Percentiles rank a stretch among this genome's conserved stretches.
These are phyloP conservation scores for Erodium moschatum DNA, from an alignment of 441 rosid genomes.

Conservation along the genomic window DNA sequence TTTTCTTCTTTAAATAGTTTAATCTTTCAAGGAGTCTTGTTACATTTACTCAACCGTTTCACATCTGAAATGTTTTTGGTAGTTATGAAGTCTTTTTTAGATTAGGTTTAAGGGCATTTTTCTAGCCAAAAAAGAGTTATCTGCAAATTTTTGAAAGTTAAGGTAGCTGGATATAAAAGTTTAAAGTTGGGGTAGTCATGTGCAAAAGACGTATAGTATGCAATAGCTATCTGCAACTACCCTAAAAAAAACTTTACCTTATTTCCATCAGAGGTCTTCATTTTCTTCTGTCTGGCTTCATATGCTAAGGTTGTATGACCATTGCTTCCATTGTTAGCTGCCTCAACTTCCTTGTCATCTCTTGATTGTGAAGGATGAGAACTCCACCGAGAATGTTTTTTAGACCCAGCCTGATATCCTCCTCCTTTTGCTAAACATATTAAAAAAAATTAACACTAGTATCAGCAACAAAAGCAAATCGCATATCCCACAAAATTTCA, in stretches of 20 bases:
- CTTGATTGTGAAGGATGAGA: constrained; percentile 25
- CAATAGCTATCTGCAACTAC: no score
- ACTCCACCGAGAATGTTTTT: constrained; percentile 39
- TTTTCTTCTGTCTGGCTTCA: constrained; percentile 45
- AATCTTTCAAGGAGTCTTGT: no score
- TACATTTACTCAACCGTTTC: no score
- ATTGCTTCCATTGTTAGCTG: constrained; percentile 24
- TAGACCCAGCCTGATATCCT: constrained; percentile 26
- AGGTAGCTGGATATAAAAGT: no score
- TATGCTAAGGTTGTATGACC: constrained; percentile 27
- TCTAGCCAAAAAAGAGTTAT: no score
- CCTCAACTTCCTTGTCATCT: constrained; percentile 38
- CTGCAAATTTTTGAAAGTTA: no score
- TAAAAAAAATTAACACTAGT: constrained; percentile 15
- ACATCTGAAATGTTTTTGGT: no score
- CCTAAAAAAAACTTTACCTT: constrained; percentile 32
- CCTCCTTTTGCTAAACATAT: constrained; percentile 24
- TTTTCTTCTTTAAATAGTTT: no score
- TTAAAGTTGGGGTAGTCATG: no score
- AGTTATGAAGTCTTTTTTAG: no score
- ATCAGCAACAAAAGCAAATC: constrained; percentile 9
- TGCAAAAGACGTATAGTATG: no score
- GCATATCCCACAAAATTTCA: not conserved
- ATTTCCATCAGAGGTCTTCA: constrained; percentile 33
- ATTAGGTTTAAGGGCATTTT: no score